Conservation (phyloP, 2,329 filamentous ascomycete genomes). For the Aspergillus ruber region DNA sequence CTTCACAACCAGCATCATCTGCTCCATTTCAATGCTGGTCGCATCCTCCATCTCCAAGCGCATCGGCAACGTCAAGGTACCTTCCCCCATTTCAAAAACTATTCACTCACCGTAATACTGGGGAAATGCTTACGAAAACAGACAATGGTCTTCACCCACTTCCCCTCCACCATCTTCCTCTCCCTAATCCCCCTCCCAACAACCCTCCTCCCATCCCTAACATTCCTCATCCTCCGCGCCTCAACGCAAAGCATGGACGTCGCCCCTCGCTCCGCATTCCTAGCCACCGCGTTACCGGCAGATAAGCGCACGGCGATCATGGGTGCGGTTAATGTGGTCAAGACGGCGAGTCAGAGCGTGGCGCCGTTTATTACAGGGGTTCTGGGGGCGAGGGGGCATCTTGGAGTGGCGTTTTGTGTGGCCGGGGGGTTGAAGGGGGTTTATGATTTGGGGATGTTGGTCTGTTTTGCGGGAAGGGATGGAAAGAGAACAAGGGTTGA, state of each 20-base stretch:
- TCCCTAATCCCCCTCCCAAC: conserved; percentile 55
- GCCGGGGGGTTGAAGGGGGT: conserved; percentile 57
- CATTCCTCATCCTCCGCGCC: conserved; percentile 57
- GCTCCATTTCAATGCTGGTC: conserved; percentile 39
- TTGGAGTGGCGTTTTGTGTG: conserved; percentile 58
- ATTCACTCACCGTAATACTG: too few relatives aligned
- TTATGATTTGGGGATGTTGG: conserved; percentile 56
- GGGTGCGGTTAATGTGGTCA: conserved; percentile 63
- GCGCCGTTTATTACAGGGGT: conserved; percentile 61
- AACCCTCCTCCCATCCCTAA: conserved; percentile 48
- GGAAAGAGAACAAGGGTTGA: too few relatives aligned
- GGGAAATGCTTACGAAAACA: too few relatives aligned
- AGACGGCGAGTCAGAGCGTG: conserved; percentile 56
- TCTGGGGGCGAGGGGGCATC: conserved; percentile 49
- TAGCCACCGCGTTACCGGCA: conserved; percentile 58
- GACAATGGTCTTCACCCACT: conserved; percentile 70
- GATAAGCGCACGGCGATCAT: conserved; percentile 65
- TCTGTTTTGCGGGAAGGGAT: conserved; percentile 39
- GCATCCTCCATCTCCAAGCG: conserved; percentile 61
- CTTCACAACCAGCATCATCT: conserved; percentile 41
- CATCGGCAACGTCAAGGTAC: conserved; percentile 46
- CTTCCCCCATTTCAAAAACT: too few relatives aligned
- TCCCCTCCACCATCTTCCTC: conserved; percentile 62
- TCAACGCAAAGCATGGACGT: conserved; percentile 63
- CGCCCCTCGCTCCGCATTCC: conserved; percentile 62